phyloP scores from a whole-genome alignment of 176 grass and related monocot genomes.

The barley (Hordeum vulgare) region MorexV3_pseudomolecules_assembly NC_058519.1:612115553-612116052 shows the following conservation, averaged over 20 bases:
- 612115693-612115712: constrained; percentile 50
- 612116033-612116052: not conserved
- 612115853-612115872: not conserved
- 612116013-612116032: not conserved
- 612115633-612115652: constrained; percentile 61
- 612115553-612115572: constrained; percentile 75
- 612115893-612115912: not conserved
- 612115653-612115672: constrained; percentile 57
- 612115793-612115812: constrained; percentile 15
- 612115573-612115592: constrained; percentile 75
- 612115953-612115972: not conserved
- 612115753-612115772: constrained; percentile 4
- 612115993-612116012: not conserved
- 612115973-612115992: no score
- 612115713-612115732: not conserved
- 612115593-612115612: constrained; percentile 51
- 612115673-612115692: constrained; percentile 50
- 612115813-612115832: not conserved
- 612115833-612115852: not conserved
- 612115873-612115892: not conserved
- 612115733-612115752: constrained; percentile 3
- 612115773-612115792: constrained; percentile 25
- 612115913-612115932: not conserved
- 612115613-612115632: constrained; percentile 53
- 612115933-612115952: not conserved